Evolutionary conservation across 352 stramenopile species (phyloP).

Genomic region (Globisporangium ultimum): DNA sequence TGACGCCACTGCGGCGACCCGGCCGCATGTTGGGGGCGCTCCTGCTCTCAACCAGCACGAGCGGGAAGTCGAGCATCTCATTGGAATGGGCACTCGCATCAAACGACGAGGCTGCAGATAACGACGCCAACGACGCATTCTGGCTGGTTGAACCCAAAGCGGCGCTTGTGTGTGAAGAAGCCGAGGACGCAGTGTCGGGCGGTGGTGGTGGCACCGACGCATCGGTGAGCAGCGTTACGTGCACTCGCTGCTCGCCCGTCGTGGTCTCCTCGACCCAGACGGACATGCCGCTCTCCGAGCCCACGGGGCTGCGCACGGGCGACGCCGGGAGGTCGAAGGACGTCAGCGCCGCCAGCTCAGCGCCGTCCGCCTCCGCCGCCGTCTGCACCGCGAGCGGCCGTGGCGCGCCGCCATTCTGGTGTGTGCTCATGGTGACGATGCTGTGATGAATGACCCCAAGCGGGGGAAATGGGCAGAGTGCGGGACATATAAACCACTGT

Average conservation of each 20-base stretch:
- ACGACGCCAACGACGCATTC: slow-evolving; percentile 1
- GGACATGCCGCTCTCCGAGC: slow-evolving; percentile 40
- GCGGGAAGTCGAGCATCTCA: slow-evolving; percentile 46
- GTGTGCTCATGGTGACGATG: too few relatives aligned
- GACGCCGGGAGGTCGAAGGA: slow-evolving; percentile 71
- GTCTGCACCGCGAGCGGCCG: neutral
- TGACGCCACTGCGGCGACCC: slow-evolving; percentile 4
- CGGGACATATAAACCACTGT: too few relatives aligned
- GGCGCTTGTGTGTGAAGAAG: neutral
- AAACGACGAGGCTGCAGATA: slow-evolving; percentile 5
- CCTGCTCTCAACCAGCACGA: slow-evolving; percentile 43
- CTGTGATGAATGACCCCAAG: too few relatives aligned
- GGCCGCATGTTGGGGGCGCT: neutral
- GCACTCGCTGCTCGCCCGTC: slow-evolving; percentile 44
- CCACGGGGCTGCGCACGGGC: slow-evolving; percentile 43
- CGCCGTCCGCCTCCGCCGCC: slow-evolving; percentile 6
- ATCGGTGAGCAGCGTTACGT: slow-evolving; percentile 35
- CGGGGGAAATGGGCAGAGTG: too few relatives aligned
- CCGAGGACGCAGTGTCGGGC: neutral
- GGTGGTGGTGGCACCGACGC: slow-evolving; percentile 1
- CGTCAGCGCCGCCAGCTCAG: slow-evolving; percentile 23
- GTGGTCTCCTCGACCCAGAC: slow-evolving; percentile 51
- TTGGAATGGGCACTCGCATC: slow-evolving; percentile 10
- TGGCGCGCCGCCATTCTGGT: too few relatives aligned
- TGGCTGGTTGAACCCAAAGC: too few relatives aligned